phyloP scores from a whole-genome alignment of 345 rosid species.

The Excoecaria agallocha region DNA sequence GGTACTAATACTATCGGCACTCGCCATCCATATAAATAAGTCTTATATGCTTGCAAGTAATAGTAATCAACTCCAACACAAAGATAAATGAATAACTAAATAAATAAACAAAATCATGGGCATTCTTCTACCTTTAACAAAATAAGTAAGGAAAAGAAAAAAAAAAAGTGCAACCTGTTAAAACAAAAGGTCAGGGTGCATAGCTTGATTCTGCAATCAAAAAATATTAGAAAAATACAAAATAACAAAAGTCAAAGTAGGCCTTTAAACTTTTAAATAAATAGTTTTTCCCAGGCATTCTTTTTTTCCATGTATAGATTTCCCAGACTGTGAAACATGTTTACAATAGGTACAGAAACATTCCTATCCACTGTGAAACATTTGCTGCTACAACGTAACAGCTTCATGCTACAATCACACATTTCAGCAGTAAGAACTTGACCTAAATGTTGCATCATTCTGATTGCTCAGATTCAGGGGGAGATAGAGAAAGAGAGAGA shows the following conservation, averaged over 20 bases:
- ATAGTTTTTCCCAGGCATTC: neutral
- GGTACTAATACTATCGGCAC: neutral
- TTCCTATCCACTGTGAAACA: neutral
- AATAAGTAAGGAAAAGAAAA: neutral
- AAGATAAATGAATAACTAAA: neutral
- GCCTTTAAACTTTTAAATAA: neutral
- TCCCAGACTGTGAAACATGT: neutral
- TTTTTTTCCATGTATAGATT: neutral
- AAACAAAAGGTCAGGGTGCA: neutral
- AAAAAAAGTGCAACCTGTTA: neutral
- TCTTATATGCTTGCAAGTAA: neutral
- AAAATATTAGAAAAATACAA: neutral
- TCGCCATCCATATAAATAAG: conserved; percentile 1
- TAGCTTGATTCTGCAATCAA: neutral
- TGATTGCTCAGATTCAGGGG: neutral
- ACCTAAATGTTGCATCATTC: too few relatives aligned
- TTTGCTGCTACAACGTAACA: neutral
- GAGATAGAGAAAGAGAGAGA: too few relatives aligned
- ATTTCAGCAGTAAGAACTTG: neutral
- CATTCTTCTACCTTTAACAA: neutral
- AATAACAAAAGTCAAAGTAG: neutral
- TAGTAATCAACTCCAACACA: neutral
- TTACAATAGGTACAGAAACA: neutral
- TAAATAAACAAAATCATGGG: neutral
- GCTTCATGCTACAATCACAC: neutral